Conservation (phyloP, 2,329 filamentous ascomycete genomes). For the Claviceps sp. region DNA sequence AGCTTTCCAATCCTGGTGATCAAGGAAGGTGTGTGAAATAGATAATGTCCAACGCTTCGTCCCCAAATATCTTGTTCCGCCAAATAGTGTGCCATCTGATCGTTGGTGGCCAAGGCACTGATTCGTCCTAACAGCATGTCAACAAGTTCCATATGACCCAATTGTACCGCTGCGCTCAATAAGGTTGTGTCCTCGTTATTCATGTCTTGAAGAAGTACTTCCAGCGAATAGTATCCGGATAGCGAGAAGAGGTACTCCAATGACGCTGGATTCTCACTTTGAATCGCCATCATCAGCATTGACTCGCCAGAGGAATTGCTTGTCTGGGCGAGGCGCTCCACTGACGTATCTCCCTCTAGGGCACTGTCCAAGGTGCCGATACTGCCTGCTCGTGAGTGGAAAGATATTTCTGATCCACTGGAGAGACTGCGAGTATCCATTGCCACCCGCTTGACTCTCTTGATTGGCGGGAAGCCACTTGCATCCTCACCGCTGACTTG, state of each 20-base stretch:
- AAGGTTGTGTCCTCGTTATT: slow-evolving; percentile 86
- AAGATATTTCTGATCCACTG: slow-evolving; percentile 71
- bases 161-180: slow-evolving; percentile 78
- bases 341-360: slow-evolving; percentile 75
- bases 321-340: slow-evolving; percentile 63
- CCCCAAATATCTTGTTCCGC: slow-evolving; percentile 69
- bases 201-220: slow-evolving; percentile 63
- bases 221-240: slow-evolving; percentile 58
- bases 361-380: slow-evolving; percentile 59
- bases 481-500: slow-evolving; percentile 40
- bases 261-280: slow-evolving; percentile 56
- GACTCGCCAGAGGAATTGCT: slow-evolving; percentile 64
- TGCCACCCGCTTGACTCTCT: slow-evolving; percentile 64
- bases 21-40: slow-evolving; percentile 79
- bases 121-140: slow-evolving; percentile 63
- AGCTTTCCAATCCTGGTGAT: slow-evolving; percentile 64
- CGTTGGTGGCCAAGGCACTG: slow-evolving; percentile 39
- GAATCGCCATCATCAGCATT: slow-evolving; percentile 74
- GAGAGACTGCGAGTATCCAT: slow-evolving; percentile 86
- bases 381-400: slow-evolving; percentile 66
- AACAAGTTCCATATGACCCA: slow-evolving; percentile 62
- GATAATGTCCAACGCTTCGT: slow-evolving; percentile 84
- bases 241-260: slow-evolving; percentile 69
- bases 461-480: slow-evolving; percentile 23
- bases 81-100: slow-evolving; percentile 54